These are phyloP conservation scores for Ziziphus jujuba DNA, from an alignment of 306 rosid genomes.

Conservation along the genomic window DNA sequence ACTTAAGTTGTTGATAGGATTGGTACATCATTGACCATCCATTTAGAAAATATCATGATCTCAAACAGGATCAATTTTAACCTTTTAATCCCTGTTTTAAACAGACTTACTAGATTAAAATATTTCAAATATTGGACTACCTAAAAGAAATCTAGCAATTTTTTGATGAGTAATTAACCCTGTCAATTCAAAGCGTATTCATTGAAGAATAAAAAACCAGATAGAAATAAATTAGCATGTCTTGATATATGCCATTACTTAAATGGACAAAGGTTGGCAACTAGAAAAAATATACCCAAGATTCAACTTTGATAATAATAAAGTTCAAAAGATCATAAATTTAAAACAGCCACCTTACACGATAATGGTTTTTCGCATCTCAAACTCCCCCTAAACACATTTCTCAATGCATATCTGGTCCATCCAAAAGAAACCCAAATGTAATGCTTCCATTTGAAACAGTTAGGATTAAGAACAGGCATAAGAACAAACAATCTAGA, in stretches of 20 bases:
- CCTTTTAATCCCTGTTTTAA: too few relatives aligned
- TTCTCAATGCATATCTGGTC: slow-evolving; percentile 5
- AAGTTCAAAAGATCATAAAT: neutral
- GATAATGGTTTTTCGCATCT: slow-evolving; percentile 8
- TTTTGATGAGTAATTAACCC: too few relatives aligned
- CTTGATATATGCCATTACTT: neutral
- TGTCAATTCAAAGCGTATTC: too few relatives aligned
- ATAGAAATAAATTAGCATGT: too few relatives aligned
- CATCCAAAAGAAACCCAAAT: slow-evolving; percentile 12
- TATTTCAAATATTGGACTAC: too few relatives aligned
- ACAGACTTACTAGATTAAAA: too few relatives aligned
- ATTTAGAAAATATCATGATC: too few relatives aligned
- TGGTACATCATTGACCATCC: too few relatives aligned
- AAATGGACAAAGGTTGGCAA: neutral
- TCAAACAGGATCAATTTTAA: too few relatives aligned
- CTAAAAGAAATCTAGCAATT: too few relatives aligned
- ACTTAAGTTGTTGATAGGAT: too few relatives aligned
- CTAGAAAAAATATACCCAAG: neutral
- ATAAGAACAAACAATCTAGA: neutral
- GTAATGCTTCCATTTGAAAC: neutral
- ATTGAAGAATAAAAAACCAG: too few relatives aligned
- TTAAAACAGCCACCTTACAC: slow-evolving; percentile 5
- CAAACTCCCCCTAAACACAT: slow-evolving; percentile 8
- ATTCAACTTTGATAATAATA: neutral
- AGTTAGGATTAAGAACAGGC: neutral